Conservation (phyloP, 495 filamentous ascomycete species). For the Penicillium chermesinum region DNA sequence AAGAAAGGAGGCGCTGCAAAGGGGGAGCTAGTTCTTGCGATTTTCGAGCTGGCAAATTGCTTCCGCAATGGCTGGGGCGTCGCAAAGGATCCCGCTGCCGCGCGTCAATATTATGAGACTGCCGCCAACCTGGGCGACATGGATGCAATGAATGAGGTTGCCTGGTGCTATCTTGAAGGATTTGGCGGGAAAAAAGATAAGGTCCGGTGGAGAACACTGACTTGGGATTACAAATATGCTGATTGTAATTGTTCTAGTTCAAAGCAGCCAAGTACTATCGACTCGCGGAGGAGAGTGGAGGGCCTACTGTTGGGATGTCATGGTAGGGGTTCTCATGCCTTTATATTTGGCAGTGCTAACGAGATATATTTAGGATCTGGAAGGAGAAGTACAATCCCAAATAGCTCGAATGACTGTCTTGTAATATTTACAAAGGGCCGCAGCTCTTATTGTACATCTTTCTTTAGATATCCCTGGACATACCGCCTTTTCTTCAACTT, state of each 20-base stretch:
- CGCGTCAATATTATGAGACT: constrained; percentile 92
- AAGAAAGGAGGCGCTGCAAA: constrained; percentile 94
- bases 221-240: constrained; percentile 8
- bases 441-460: neutral
- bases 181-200: constrained; percentile 96
- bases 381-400: constrained; percentile 89
- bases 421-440: neutral
- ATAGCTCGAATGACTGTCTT: neutral
- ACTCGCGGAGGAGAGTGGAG: constrained; percentile 81
- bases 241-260: constrained; percentile 53
- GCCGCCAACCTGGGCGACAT: constrained; percentile 93
- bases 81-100: constrained; percentile 79
- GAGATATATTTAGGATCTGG: constrained; percentile 70
- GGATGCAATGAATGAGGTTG: constrained; percentile 96
- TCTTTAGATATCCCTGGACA: too few relatives aligned
- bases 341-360: constrained; percentile 20
- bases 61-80: constrained; percentile 97
- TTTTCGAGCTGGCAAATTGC: constrained; percentile 89
- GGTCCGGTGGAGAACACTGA: constrained; percentile 51
- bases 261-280: constrained; percentile 90
- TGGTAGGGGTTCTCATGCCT: constrained; percentile 63
- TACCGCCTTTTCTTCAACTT: too few relatives aligned
- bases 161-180: constrained; percentile 92
- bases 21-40: constrained; percentile 94
- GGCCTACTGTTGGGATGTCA: constrained; percentile 87